Evolutionary conservation across 2,329 filamentous ascomycete genomes (phyloP).

Genomic region (Lachnellula suecica): DNA sequence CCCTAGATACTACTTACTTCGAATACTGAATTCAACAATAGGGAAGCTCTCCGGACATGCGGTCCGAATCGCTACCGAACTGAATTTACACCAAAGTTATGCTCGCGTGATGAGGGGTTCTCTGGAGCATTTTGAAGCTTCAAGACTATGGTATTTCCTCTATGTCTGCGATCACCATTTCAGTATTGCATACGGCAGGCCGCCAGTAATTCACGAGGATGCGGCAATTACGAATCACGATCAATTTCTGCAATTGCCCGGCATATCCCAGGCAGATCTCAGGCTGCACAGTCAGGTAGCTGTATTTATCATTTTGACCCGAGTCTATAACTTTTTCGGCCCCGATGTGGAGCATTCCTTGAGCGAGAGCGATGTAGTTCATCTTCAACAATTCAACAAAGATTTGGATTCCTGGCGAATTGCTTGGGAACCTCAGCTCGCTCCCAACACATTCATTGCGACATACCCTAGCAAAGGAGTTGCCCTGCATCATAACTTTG

Average conservation of each 20-base stretch:
- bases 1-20: no score
- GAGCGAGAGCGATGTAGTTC: slow-evolving; percentile 37
- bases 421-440: slow-evolving; percentile 37
- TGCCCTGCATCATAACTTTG: slow-evolving; percentile 32
- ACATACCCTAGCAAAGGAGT: slow-evolving; percentile 29
- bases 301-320: slow-evolving; percentile 59
- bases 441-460: slow-evolving; percentile 17
- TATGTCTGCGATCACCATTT: slow-evolving; percentile 68
- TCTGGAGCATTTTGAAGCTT: slow-evolving; percentile 50
- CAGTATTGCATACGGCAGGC: slow-evolving; percentile 62
- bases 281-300: slow-evolving; percentile 59
- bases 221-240: slow-evolving; percentile 57
- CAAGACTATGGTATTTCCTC: slow-evolving; percentile 61
- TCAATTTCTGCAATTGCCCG: slow-evolving; percentile 48
- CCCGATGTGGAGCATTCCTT: slow-evolving; percentile 51
- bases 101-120: slow-evolving; percentile 48
- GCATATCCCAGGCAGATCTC: slow-evolving; percentile 52
- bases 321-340: slow-evolving; percentile 57
- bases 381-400: slow-evolving; percentile 36
- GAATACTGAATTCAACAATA: no score
- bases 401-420: slow-evolving; percentile 38
- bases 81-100: slow-evolving; percentile 54
- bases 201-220: slow-evolving; percentile 59
- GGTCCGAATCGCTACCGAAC: slow-evolving; percentile 56
- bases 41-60: slow-evolving; percentile 61